Evolutionary conservation across 1,284 basidiomycete species (phyloP).

Genomic region (Cutaneotrichosporon sp.): DNA sequence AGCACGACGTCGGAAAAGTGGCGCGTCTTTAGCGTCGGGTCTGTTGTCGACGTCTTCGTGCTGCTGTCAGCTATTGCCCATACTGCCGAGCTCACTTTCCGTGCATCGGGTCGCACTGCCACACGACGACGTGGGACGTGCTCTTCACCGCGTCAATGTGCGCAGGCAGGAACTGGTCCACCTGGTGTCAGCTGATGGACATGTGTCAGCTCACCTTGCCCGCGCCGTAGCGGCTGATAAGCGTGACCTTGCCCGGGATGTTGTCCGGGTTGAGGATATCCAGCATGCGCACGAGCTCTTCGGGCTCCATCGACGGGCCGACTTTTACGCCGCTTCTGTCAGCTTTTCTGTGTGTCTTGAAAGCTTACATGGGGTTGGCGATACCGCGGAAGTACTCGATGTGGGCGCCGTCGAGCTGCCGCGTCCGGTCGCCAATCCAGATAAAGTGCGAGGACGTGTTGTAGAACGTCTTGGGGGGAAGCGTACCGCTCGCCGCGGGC

Average conservation of each 20-base stretch:
- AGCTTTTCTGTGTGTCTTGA: slow-evolving; percentile 1
- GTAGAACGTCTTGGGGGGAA: slow-evolving; percentile 30
- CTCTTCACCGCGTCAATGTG: slow-evolving; percentile 80
- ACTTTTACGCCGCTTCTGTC: slow-evolving; percentile 73
- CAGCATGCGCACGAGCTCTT: slow-evolving; percentile 74
- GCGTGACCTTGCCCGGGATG: slow-evolving; percentile 74
- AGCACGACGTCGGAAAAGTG: slow-evolving; percentile 85
- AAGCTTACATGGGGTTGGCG: slow-evolving; percentile 71
- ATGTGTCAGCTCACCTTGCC: slow-evolving; percentile 56
- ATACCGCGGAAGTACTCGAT: slow-evolving; percentile 94
- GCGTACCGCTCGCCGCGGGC: neutral
- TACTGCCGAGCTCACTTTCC: slow-evolving; percentile 26
- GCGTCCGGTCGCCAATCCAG: slow-evolving; percentile 97
- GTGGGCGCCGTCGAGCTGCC: slow-evolving; percentile 87
- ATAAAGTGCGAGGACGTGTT: slow-evolving; percentile 76
- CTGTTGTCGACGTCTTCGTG: slow-evolving; percentile 69
- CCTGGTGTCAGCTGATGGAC: slow-evolving; percentile 49
- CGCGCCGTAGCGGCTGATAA: slow-evolving; percentile 92
- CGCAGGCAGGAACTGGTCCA: slow-evolving; percentile 66
- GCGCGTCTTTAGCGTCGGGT: slow-evolving; percentile 67
- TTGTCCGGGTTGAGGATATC: slow-evolving; percentile 80
- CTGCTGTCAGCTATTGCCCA: slow-evolving; percentile 48
- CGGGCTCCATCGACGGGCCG: slow-evolving; percentile 74
- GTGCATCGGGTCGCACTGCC: slow-evolving; percentile 93
- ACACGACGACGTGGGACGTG: slow-evolving; percentile 79